These are phyloP conservation scores for Trametes hirsuta DNA, from an alignment of 1,284 basidiomycete species.

Conservation along the genomic window DNA sequence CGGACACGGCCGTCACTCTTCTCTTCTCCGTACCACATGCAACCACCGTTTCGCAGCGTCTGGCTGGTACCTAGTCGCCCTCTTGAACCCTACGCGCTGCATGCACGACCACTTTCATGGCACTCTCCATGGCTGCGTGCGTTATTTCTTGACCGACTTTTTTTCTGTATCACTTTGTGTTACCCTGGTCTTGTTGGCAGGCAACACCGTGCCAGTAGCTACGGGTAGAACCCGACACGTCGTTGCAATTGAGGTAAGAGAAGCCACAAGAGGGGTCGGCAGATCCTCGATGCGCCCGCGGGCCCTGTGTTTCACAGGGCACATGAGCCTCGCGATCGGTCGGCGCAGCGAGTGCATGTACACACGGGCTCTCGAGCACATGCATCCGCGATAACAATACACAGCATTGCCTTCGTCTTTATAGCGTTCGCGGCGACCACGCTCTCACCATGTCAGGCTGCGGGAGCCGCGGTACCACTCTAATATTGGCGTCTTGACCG, in stretches of 20 bases:
- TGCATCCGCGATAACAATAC: conserved; percentile 10
- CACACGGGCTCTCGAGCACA: conserved; percentile 8
- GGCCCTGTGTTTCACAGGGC: not conserved
- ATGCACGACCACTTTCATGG: not conserved
- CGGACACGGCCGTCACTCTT: not conserved
- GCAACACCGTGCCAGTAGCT: no score
- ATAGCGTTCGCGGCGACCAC: not conserved
- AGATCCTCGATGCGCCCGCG: not conserved
- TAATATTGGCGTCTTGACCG: not conserved
- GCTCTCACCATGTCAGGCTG: conserved; percentile 10
- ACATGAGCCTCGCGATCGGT: not conserved
- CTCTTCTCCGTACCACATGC: conserved; percentile 9
- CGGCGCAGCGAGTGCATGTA: conserved; percentile 9
- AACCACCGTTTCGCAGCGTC: no score
- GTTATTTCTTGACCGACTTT: no score
- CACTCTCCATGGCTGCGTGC: no score
- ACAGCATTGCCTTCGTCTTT: conserved; percentile 1
- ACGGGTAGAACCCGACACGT: no score
- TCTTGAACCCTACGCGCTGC: not conserved
- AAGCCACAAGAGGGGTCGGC: not conserved
- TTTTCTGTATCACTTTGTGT: no score
- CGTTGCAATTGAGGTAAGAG: not conserved
- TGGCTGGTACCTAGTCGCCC: not conserved
- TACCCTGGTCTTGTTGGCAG: no score
- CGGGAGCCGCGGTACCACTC: not conserved